Base-by-base conservation (phyloP, 1,284 basidiomycete genomes). In the Inonotus obliquus region DNA sequence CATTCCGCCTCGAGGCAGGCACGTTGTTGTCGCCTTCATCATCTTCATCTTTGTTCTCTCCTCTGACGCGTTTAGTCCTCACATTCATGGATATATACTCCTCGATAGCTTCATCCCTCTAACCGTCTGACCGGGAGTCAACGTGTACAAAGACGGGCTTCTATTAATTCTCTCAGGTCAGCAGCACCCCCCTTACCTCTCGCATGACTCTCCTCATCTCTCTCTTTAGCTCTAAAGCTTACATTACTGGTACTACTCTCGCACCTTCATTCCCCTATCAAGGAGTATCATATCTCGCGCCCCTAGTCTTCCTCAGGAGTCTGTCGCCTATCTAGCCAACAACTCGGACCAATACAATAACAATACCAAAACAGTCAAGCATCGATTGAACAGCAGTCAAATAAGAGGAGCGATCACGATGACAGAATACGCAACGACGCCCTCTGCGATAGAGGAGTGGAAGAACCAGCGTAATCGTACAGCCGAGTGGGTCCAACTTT, bases 351-450 rank as follows among this genome's bases (percentile, higher is more conserved):
- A 45, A 35, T 55, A 39, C 54, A 55, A 45, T 55, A 35, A 41
- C 23, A 37, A 7, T 19, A 32, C 37, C n/a, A 35, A 29, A 27
- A 13, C 3, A 13, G 9, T 4, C 49, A n/a, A n/a, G n/a, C n/a
- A n/a, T n/a, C n/a, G n/a, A n/a, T n/a, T n/a, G n/a, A 27, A 19
- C 17, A 14, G 0, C 49, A 27, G 7, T 2, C 53, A 32, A 19
- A 54, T 37, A 54, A 39, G 23, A 54, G 32, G 27, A 2, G 4
- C 14, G 53, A 11, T 29, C 2, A 39, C 19, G 23, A 87, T 89
- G 86, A 86, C 86, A 58, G 86, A 87, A 74, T 86, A 85, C 73
- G 80, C 81, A 0, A 76, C 79, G 45, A 82, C 82, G 49, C 80
- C 85, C 4, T 80, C 83, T 63, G 81, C 82, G 47, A 73, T 82